Evolutionary conservation across 1,139 yeast genomes (phyloP).

Genomic region (Ogataea hybrid): DNA sequence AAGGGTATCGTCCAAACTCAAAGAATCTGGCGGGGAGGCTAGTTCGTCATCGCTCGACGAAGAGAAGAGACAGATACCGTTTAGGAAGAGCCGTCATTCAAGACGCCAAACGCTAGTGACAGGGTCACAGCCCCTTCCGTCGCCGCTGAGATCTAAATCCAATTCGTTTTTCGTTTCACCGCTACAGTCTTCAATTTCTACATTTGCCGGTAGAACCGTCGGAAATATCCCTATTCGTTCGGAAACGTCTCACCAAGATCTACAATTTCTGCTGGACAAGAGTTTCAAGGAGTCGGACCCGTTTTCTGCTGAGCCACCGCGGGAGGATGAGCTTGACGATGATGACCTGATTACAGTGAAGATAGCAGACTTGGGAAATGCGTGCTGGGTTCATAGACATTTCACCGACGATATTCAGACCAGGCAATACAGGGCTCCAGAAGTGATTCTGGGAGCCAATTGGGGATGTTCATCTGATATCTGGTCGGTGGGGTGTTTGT

Average conservation of each 20-base stretch:
- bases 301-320: conserved; percentile 31
- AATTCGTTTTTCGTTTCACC: conserved; percentile 29
- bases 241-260: conserved; percentile 25
- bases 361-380: conserved; percentile 85
- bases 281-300: conserved; percentile 24
- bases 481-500: conserved; percentile 82
- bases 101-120: conserved; percentile 78
- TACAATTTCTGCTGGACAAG: conserved; percentile 25
- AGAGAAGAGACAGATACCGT: conserved; percentile 20
- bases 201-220: conserved; percentile 16
- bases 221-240: conserved; percentile 16
- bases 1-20: conserved; percentile 26
- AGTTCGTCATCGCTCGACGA: conserved; percentile 11
- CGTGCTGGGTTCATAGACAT: conserved; percentile 71
- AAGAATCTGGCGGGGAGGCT: conserved; percentile 17
- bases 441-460: conserved; percentile 59
- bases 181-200: conserved; percentile 15
- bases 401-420: conserved; percentile 86
- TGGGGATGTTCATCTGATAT: conserved; percentile 88
- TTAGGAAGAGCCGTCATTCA: conserved; percentile 36
- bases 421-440: conserved; percentile 83
- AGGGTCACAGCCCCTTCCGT: conserved; percentile 46
- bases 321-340: conserved; percentile 34
- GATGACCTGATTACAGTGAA: conserved; percentile 51
- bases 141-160: conserved; percentile 35